Conservation (phyloP, 352 stramenopile genomes). For the Phytophthora hibernalis region DNA sequence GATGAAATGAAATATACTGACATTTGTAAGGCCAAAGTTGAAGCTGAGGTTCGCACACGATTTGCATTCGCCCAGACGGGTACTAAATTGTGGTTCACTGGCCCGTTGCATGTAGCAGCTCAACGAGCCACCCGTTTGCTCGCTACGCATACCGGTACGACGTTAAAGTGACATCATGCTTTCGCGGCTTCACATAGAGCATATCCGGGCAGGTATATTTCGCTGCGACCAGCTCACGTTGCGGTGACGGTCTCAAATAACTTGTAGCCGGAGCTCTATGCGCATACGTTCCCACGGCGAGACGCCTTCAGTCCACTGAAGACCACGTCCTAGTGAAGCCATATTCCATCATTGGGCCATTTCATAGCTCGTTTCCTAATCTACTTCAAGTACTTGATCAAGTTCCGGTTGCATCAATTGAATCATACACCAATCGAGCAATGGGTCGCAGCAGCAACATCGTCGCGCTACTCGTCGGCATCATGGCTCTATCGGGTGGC, state of each 20-base stretch:
- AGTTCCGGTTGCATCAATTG: background rate
- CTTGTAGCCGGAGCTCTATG: background rate
- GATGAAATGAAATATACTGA: background rate
- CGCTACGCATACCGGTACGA: background rate
- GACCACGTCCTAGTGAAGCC: background rate
- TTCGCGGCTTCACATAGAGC: background rate
- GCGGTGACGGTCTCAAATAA: background rate
- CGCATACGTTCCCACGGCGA: background rate
- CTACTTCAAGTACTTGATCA: conserved; percentile 2
- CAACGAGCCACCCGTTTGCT: background rate
- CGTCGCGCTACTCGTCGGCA: conserved; percentile 1
- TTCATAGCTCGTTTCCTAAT: background rate
- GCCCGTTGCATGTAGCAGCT: too few relatives aligned
- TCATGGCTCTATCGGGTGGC: background rate
- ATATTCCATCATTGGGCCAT: too few relatives aligned
- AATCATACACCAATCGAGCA: background rate
- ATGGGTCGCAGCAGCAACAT: conserved; percentile 14
- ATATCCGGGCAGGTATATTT: background rate
- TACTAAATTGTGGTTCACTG: background rate
- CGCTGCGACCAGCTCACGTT: background rate
- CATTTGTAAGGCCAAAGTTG: background rate
- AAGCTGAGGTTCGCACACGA: background rate
- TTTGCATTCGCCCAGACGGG: background rate
- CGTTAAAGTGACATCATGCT: background rate
- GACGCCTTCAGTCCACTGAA: background rate